Base-by-base conservation (phyloP, 257 asterid species). In the Solanum acaule region DNA sequence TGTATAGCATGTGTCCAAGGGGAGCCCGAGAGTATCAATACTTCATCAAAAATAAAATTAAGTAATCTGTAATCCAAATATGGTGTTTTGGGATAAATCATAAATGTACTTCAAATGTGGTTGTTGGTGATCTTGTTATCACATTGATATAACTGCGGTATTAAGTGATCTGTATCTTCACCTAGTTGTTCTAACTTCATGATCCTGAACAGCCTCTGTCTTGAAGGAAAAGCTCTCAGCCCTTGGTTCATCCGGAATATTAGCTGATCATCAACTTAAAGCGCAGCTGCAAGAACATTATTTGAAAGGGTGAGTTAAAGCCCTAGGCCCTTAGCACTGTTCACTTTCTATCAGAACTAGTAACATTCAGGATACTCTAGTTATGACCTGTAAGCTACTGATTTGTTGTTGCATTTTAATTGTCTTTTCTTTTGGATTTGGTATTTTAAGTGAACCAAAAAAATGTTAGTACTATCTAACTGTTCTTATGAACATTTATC, bases 241-340 rank as follows among this genome's bases (percentile, higher is more conserved):
- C 84, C 98, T 97, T 85, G 99, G 99, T 90, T 96, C 99, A 89
- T 96, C 99, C 90, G 99, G 99, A 90, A 92, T 97, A 91, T 90
- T 97, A 92, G 99, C 99, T 93, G 99, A 97, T 87, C 99, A 97
- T 91, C 99, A 97, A 90, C 96, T 97, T 93, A 98, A 97, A 91
- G 94, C 99, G 87, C 97, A 96, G 88, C 91, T 97, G 87, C 99
- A 97, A 93, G 99, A 97, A 86, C 98, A 95, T 92, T 95, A 97
- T 91, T 49, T 93, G 93, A 97, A 95, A 92, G 98, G 99, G 99
- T 96, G 94, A 94, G 98, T 91, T 87, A 56, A 56, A 70, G 86
- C 31, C 73, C 52, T 52, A 52, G 63, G n/a, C 63, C 63, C 10
- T 6, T 38, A 34, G 63, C 7, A 35, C 61, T 70, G 37, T 85